Percentiles rank a stretch among this genome's conserved stretches.
These are phyloP conservation scores for Globisporangium perplexum DNA, from an alignment of 352 stramenopile species.

Conservation along the genomic window DNA sequence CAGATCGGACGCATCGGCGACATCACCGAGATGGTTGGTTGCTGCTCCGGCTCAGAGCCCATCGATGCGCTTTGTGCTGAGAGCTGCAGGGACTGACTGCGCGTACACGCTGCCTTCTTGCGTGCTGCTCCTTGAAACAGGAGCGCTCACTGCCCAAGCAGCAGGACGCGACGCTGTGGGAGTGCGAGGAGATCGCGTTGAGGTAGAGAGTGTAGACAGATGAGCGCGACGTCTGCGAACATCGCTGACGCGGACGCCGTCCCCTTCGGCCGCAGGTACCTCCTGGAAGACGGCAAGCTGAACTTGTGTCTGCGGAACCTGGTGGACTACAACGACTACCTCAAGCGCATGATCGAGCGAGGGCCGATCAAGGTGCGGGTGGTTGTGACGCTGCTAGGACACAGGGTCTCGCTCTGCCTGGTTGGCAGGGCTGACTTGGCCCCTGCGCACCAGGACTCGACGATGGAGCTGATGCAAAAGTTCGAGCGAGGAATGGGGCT, in stretches of 20 bases:
- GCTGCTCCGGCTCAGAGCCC: no score
- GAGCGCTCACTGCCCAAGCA: constrained; percentile 78
- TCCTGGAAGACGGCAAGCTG: constrained; percentile 89
- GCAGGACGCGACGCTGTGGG: constrained; percentile 86
- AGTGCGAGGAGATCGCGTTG: constrained; percentile 84
- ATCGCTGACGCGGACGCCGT: neutral
- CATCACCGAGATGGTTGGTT: constrained; percentile 80
- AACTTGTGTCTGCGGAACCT: constrained; percentile 87
- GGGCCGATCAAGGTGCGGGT: constrained; percentile 60
- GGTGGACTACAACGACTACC: constrained; percentile 76
- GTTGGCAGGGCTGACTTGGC: neutral
- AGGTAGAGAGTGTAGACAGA: constrained; percentile 22
- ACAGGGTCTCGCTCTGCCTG: neutral
- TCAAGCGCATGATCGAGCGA: constrained; percentile 60
- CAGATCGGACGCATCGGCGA: constrained; percentile 85
- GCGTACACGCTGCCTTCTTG: neutral
- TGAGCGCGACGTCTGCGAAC: neutral
- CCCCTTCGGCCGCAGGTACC: constrained; percentile 37
- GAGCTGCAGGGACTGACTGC: neutral
- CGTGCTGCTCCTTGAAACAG: constrained; percentile 10
- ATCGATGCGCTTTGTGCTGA: neutral
- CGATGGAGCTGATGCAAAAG: constrained; percentile 64
- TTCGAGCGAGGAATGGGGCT: constrained; percentile 88
- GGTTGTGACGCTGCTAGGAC: neutral
- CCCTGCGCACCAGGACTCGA: constrained; percentile 38